These are phyloP conservation scores for Escallonia herrerae DNA, from an alignment of 129 eudicot genomes.

Conservation along the genomic window DNA sequence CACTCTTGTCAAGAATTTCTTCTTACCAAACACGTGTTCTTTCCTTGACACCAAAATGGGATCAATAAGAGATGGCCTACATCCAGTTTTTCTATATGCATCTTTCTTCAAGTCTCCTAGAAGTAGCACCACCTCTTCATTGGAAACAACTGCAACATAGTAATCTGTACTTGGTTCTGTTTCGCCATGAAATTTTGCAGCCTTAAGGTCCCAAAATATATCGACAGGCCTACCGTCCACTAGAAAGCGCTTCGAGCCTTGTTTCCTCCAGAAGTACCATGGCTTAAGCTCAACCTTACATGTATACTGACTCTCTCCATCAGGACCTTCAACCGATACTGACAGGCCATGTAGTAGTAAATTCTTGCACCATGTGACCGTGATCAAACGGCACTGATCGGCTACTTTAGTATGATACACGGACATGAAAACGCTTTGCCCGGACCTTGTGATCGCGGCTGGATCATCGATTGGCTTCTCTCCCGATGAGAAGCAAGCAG, in stretches of 20 bases:
- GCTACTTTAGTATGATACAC: constrained; percentile 64
- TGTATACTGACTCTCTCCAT: constrained; percentile 44
- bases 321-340: constrained; percentile 58
- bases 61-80: constrained; percentile 75
- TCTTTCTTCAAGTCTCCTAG: constrained; percentile 77
- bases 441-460: constrained; percentile 53
- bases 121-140: constrained; percentile 70
- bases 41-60: constrained; percentile 71
- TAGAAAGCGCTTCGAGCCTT: constrained; percentile 61
- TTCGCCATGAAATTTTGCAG: constrained; percentile 75
- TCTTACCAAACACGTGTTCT: constrained; percentile 89
- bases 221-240: constrained; percentile 45
- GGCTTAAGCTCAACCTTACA: constrained; percentile 96
- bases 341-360: constrained; percentile 83
- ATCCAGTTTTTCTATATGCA: constrained; percentile 79
- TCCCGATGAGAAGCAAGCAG: constrained; percentile 49
- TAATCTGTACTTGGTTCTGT: constrained; percentile 83
- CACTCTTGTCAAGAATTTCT: constrained; percentile 53
- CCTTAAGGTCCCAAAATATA: constrained; percentile 78
- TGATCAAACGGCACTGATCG: constrained; percentile 63
- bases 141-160: constrained; percentile 81
- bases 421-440: constrained; percentile 75
- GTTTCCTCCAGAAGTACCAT: constrained; percentile 93
- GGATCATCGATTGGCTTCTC: constrained; percentile 38
- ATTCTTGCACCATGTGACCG: constrained; percentile 95